Base-by-base conservation (phyloP, 495 filamentous ascomycete species). In the Tuber melanosporum region DNA sequence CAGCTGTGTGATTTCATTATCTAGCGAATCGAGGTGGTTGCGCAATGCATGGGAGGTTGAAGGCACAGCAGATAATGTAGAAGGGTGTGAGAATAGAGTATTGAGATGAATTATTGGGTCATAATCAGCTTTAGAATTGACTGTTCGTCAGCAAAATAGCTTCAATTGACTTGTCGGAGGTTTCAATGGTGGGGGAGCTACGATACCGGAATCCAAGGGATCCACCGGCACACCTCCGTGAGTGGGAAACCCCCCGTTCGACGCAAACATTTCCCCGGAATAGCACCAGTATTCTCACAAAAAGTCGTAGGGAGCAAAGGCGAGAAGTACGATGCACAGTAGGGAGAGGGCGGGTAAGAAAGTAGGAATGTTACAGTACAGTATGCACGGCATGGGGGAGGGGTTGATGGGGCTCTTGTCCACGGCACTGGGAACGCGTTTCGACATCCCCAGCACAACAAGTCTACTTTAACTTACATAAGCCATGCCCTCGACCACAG, bases 61-160 rank as follows among this genome's bases (percentile, higher is more conserved):
- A 70, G 87, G 86, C 75, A 97, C 91, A 76, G 92, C 92, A 75
- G 91, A 90, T 71, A 98, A 90, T 80, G 94, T 93, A 44, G 92
- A 93, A 12, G 94, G 92, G 84, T 97, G 93, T 66, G 95, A 92
- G 87, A 99, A 99, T 81, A 98, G 91, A 77, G 91, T 86, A 86
- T 99, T 98, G 73, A 98, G 89, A 85, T 99, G 95, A 72, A 93
- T 89, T 80, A 97, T 91, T 71, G 96, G 94, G 83, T 98, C 92
- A 86, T 97, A 99, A 82, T 97, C 91, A 79, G 91, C 96, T 99
- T 77, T 71, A 47, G 57, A 47, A 44, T 26, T 22, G 14, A 66
- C 57, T 36, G 15, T 66, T 66, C 19, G 71, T 73, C 22, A 72
- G 79, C 62, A 80, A 70, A 79, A 76, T 46, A 69, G 39, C n/a